These are phyloP conservation scores for Pelargonium citronellum DNA, from an alignment of 441 rosid genomes.

Conservation along the genomic window DNA sequence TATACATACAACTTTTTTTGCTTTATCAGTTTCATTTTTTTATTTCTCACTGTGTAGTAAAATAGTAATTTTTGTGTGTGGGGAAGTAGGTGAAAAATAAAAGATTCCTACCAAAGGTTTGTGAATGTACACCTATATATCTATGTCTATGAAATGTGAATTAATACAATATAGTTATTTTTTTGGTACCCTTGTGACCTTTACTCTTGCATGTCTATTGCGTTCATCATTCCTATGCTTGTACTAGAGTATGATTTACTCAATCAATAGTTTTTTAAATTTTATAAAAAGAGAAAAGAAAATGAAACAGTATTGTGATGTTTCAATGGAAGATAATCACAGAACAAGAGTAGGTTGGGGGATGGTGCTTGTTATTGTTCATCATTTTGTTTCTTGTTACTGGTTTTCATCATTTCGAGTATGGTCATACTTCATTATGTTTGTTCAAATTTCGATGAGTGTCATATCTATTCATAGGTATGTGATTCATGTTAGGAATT, in stretches of 20 bases:
- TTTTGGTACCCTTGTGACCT: not conserved
- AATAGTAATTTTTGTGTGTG: slow-evolving; percentile 17
- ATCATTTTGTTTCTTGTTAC: no score
- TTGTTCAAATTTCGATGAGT: no score
- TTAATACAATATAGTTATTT: not conserved
- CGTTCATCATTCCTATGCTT: slow-evolving; percentile 6
- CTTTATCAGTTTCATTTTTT: slow-evolving; percentile 9
- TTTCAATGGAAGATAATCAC: no score
- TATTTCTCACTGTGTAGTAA: slow-evolving; percentile 10
- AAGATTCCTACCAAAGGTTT: slow-evolving; percentile 32
- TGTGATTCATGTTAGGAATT: no score
- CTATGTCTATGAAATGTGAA: no score
- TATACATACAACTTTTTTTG: not conserved
- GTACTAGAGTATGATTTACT: slow-evolving; percentile 23
- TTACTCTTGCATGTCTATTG: slow-evolving; percentile 4
- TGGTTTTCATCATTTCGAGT: no score
- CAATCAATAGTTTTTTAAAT: slow-evolving; percentile 12
- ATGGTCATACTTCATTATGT: no score
- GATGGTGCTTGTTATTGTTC: no score
- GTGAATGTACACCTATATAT: not conserved
- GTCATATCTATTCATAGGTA: no score
- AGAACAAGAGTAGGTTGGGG: no score
- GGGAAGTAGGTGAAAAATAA: slow-evolving; percentile 32
- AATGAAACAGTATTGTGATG: no score
- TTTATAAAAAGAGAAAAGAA: no score